phyloP scores from a whole-genome alignment of 2,329 filamentous ascomycete species.

The Fusarium falciforme region DNA sequence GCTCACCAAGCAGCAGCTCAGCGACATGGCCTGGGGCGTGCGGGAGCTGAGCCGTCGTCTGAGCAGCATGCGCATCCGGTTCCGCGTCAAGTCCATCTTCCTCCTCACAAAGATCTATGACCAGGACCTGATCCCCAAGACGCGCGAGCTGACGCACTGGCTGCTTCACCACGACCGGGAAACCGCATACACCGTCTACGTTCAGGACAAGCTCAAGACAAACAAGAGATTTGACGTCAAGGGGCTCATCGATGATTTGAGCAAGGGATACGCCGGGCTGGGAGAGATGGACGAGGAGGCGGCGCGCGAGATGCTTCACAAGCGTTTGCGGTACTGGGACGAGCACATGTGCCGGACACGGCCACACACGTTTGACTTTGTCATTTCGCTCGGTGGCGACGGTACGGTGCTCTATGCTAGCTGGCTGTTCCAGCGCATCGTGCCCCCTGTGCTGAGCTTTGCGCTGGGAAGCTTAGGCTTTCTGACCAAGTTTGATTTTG shows the following conservation, averaged over 20 bases:
- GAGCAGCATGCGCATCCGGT: constrained; percentile 83
- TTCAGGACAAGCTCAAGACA: constrained; percentile 79
- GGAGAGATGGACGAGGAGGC: constrained; percentile 49
- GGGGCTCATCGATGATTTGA: constrained; percentile 74
- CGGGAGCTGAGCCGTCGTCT: constrained; percentile 88
- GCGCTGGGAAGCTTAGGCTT: constrained; percentile 93
- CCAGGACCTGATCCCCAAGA: constrained; percentile 79
- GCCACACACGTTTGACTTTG: constrained; percentile 93
- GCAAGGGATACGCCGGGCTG: constrained; percentile 54
- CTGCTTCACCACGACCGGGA: constrained; percentile 77
- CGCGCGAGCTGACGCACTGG: constrained; percentile 83
- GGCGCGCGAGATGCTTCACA: constrained; percentile 52
- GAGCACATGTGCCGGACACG: constrained; percentile 79
- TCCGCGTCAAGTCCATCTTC: constrained; percentile 86
- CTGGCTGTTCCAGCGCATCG: constrained; percentile 96
- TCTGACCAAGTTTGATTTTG: constrained; percentile 95
- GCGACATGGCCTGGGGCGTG: constrained; percentile 97
- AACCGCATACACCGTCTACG: constrained; percentile 80
- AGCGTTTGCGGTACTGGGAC: constrained; percentile 84
- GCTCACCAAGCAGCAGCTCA: constrained; percentile 92
- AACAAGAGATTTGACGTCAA: constrained; percentile 79
- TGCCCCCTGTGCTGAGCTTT: constrained; percentile 93
- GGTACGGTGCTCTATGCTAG: constrained; percentile 97
- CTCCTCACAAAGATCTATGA: constrained; percentile 94
- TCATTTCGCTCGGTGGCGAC: constrained; percentile 91